phyloP scores from a whole-genome alignment of 495 filamentous ascomycete species.

The Penicillium desertorum region DNA sequence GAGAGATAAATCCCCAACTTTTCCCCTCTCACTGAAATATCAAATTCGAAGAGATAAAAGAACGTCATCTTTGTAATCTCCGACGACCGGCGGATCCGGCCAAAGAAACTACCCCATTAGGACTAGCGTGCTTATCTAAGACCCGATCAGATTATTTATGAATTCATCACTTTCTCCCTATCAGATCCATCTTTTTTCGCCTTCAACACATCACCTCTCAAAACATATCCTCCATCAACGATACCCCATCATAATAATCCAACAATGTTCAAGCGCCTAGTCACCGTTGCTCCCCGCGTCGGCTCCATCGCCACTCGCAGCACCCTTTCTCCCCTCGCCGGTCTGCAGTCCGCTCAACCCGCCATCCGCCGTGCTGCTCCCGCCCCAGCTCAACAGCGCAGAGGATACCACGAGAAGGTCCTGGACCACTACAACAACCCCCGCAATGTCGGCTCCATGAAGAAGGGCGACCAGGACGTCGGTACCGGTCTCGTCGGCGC shows the following conservation, averaged over 20 bases:
- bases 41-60: not conserved
- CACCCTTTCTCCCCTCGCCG: slow-evolving; percentile 42
- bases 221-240: not conserved
- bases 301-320: slow-evolving; percentile 45
- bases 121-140: slow-evolving; percentile 27
- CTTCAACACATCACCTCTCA: not conserved
- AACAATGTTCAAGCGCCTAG: slow-evolving; percentile 55
- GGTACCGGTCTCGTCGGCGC: slow-evolving; percentile 96
- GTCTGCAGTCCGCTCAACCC: slow-evolving; percentile 34
- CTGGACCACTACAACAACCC: slow-evolving; percentile 93
- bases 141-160: slow-evolving; percentile 36
- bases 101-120: slow-evolving; percentile 17
- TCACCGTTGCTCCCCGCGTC: slow-evolving; percentile 50
- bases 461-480: slow-evolving; percentile 82
- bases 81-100: slow-evolving; percentile 30
- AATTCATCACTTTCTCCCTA: slow-evolving; percentile 34
- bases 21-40: not conserved
- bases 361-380: slow-evolving; percentile 30
- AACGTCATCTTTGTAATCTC: slow-evolving; percentile 26
- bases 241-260: not conserved
- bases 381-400: slow-evolving; percentile 35
- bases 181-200: slow-evolving; percentile 28
- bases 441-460: slow-evolving; percentile 91
- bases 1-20: not conserved
- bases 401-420: slow-evolving; percentile 69